Base-by-base conservation (phyloP, 805 yeast species). In the Saccharomycopsis fibuligera region DNA sequence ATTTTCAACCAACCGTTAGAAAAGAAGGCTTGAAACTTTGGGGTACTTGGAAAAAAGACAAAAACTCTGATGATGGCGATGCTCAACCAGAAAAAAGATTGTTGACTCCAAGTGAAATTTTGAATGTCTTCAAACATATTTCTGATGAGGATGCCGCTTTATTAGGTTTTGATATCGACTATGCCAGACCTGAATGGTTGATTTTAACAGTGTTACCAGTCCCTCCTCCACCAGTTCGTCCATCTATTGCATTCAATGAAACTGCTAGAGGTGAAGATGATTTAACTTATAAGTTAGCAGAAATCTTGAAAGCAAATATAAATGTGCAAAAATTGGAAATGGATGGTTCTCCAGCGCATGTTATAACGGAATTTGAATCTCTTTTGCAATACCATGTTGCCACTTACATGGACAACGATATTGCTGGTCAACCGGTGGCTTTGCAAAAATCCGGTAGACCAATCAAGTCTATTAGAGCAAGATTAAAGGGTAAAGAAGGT, bases 381-480 rank as follows among this genome's bases (percentile, higher is more conserved):
- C 78, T 93, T 58, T 73, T 93, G 52, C 99, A 93, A 65, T 93
- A 89, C 67, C 99, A 93, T 61, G 97, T 93, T 45, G 99, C 99
- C 5, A 93, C 99, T 0, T 93, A 93, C 65, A 93, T 93, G 99
- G 99, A 93, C 70, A 93, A 93, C 66, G 98, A 93, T 70, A 93
- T 93, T 68, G 99, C 99, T 12, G 99, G 99, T 55, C 99, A 93
- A 70, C 99, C 99, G 0, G 99, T 91, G 67, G 99, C 99, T 30
- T 76, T 93, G 54, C 99, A 93, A 64, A 93, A 93, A 68, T 87
- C 97, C 50, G 99, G 99, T 50, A 85, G 99, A 69, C 99, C 99
- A 2, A 95, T 93, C 57, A 93, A 93, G 66, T 88, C 97, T 40
- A 93, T 93, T 60, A 83, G 99, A 71, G 98, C 99, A n/a, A 90